Evolutionary conservation across 371 early-diverging fungal species (phyloP).

Genomic region (Saksenaea oblongispora): DNA sequence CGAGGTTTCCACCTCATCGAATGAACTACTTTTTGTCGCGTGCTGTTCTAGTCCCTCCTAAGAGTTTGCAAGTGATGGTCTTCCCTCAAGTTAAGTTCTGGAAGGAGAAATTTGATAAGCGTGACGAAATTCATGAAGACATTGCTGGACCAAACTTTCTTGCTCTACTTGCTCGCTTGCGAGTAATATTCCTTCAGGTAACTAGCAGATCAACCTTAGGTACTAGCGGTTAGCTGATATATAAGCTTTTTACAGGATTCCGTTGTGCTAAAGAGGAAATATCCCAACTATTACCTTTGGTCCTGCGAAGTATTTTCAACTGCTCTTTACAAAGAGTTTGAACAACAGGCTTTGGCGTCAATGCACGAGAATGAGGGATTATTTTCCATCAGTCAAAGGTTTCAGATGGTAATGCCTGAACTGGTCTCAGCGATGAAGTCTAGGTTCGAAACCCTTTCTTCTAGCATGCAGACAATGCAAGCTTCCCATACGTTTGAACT

Average conservation of each 20-base stretch:
- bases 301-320: background rate
- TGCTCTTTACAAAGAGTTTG: background rate
- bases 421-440: background rate
- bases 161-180: background rate
- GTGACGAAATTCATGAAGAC: constrained; percentile 2
- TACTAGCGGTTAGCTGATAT: background rate
- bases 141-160: constrained; percentile 13
- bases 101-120: background rate
- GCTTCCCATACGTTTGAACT: no score
- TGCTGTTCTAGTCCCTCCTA: background rate
- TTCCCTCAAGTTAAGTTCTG: constrained; percentile 10
- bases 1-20: constrained; percentile 5
- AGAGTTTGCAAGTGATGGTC: background rate
- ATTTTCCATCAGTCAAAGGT: background rate
- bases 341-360: background rate
- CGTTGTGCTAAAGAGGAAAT: constrained; percentile 9
- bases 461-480: no score
- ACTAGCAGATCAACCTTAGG: background rate
- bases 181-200: constrained; percentile 16
- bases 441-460: no score
- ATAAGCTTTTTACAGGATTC: background rate
- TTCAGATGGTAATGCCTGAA: background rate
- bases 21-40: constrained; percentile 6
- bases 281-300: constrained; percentile 12
- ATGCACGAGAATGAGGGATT: background rate